Conservation (phyloP, 441 rosid genomes). For the Melastoma candidum region DNA sequence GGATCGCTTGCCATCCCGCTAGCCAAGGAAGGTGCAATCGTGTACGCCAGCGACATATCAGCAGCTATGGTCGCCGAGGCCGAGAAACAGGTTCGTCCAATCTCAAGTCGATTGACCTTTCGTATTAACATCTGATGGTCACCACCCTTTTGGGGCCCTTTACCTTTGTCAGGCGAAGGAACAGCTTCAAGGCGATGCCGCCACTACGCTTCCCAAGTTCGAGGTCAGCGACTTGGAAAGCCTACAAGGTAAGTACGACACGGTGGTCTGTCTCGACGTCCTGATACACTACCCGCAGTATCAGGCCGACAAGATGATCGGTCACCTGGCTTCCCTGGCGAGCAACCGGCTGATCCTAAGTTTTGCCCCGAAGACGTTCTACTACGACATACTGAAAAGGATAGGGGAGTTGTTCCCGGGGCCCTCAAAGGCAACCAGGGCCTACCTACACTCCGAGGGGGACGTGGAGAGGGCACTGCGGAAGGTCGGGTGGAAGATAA, state of each 20-base stretch:
- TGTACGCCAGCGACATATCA: slow-evolving; percentile 78
- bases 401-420: slow-evolving; percentile 87
- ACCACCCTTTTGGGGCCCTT: background rate
- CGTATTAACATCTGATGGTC: background rate
- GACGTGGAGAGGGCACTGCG: slow-evolving; percentile 69
- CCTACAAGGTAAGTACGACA: slow-evolving; percentile 58
- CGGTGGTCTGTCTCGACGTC: slow-evolving; percentile 82
- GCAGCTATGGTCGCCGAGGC: slow-evolving; percentile 93
- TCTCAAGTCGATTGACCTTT: background rate
- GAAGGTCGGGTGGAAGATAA: slow-evolving; percentile 87
- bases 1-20: slow-evolving; percentile 66
- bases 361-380: slow-evolving; percentile 84
- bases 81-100: slow-evolving; percentile 42
- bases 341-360: slow-evolving; percentile 67
- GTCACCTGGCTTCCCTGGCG: slow-evolving; percentile 80
- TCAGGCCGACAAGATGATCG: slow-evolving; percentile 87
- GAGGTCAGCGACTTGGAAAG: slow-evolving; percentile 84
- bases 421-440: slow-evolving; percentile 92
- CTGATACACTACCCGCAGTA: slow-evolving; percentile 87
- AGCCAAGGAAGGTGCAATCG: slow-evolving; percentile 77
- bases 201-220: slow-evolving; percentile 45
- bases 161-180: slow-evolving; percentile 42
- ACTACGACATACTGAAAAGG: slow-evolving; percentile 68
- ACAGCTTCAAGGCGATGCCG: slow-evolving; percentile 29
- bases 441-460: slow-evolving; percentile 74